Evolutionary conservation across 805 yeast genomes (phyloP).

Genomic region (Isabelozyma gotoi): DNA sequence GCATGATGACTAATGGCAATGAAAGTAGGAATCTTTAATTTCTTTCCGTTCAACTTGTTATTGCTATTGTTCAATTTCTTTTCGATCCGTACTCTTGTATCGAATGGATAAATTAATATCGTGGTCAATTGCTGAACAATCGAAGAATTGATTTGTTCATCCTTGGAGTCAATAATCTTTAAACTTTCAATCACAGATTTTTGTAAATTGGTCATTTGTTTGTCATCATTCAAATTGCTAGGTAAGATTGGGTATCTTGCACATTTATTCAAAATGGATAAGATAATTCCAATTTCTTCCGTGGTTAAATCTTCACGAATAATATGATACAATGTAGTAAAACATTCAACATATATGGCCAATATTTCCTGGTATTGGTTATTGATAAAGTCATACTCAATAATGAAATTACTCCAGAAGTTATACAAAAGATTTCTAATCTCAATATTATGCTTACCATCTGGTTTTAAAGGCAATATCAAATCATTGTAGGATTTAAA

Average conservation of each 20-base stretch:
- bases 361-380: slow-evolving; percentile 61
- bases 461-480: slow-evolving; percentile 29
- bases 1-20: slow-evolving; percentile 56
- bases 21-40: slow-evolving; percentile 58
- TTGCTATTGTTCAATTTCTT: slow-evolving; percentile 42
- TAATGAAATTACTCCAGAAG: slow-evolving; percentile 49
- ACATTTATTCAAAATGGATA: slow-evolving; percentile 61
- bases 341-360: slow-evolving; percentile 52
- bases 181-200: slow-evolving; percentile 53
- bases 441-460: slow-evolving; percentile 2
- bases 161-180: slow-evolving; percentile 23
- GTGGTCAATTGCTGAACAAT: slow-evolving; percentile 55
- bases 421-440: slow-evolving; percentile 42
- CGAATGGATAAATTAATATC: slow-evolving; percentile 59
- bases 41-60: slow-evolving; percentile 27
- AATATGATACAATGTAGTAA: slow-evolving; percentile 47
- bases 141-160: slow-evolving; percentile 39
- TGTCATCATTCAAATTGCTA: slow-evolving; percentile 47
- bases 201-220: slow-evolving; percentile 61
- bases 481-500: slow-evolving; percentile 55
- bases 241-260: slow-evolving; percentile 75
- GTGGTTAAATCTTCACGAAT: slow-evolving; percentile 26
- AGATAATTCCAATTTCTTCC: slow-evolving; percentile 46
- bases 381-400: slow-evolving; percentile 42
- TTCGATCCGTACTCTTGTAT: slow-evolving; percentile 55